These are phyloP conservation scores for Amphirosellinia nigrospora DNA, from an alignment of 495 filamentous ascomycete genomes.

Conservation along the genomic window DNA sequence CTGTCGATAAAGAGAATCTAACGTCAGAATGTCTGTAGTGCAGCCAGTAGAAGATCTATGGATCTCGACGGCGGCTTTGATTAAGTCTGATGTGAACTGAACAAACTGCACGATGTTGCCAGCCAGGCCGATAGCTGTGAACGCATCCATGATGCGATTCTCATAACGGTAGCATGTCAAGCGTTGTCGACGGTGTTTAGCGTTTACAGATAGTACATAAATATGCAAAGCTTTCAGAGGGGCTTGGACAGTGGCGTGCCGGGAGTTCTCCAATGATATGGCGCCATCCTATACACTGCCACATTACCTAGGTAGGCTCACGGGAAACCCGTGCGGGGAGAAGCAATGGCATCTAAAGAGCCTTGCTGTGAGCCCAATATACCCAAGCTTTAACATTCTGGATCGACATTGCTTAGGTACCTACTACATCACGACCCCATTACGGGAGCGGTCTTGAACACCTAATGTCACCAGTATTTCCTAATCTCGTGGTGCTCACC, in stretches of 20 bases:
- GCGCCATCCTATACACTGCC: neutral
- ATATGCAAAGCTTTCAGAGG: neutral
- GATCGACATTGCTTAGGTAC: neutral
- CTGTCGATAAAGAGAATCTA: neutral
- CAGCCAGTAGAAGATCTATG: neutral
- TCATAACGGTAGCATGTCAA: neutral
- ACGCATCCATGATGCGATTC: neutral
- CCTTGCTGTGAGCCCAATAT: neutral
- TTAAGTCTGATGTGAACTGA: neutral
- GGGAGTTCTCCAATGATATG: neutral
- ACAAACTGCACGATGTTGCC: neutral
- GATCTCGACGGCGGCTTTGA: neutral
- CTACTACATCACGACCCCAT: neutral
- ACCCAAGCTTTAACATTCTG: neutral
- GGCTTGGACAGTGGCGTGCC: neutral
- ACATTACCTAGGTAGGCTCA: neutral
- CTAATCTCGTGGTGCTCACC: neutral
- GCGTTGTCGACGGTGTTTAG: neutral
- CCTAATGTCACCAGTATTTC: neutral
- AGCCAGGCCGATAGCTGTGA: neutral
- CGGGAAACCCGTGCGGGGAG: neutral
- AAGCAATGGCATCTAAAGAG: neutral
- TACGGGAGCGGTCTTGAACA: neutral
- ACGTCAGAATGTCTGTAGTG: neutral
- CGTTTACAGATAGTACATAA: neutral